These are phyloP conservation scores for Psilocybe azurescens DNA, from an alignment of 768 basidiomycete genomes.

Conservation along the genomic window DNA sequence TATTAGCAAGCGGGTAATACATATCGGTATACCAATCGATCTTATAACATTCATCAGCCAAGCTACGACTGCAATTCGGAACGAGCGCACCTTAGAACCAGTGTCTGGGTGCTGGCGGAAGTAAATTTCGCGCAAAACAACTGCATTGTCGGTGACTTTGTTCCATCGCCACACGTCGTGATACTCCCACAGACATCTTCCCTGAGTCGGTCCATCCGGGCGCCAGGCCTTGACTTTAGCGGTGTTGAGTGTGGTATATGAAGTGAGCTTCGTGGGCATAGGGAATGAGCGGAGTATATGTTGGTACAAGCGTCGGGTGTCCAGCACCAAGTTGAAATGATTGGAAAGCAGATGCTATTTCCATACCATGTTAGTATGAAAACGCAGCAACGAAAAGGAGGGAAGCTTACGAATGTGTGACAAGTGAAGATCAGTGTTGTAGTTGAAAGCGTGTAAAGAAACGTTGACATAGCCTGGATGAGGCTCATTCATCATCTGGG, in stretches of 20 bases:
- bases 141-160: constrained; percentile 60
- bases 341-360: constrained; percentile 77
- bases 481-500: constrained; percentile 91
- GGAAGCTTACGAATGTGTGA: constrained; percentile 69
- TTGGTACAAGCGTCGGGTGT: constrained; percentile 76
- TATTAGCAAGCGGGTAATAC: constrained; percentile 77
- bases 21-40: constrained; percentile 89
- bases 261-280: constrained; percentile 76
- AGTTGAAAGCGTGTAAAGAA: constrained; percentile 85
- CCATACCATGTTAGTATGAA: background rate
- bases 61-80: too few species aligned
- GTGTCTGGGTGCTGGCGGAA: constrained; percentile 74
- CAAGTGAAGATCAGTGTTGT: constrained; percentile 94
- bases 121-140: constrained; percentile 85
- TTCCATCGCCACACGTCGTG: constrained; percentile 97
- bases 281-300: constrained; percentile 90
- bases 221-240: constrained; percentile 70
- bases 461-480: constrained; percentile 92
- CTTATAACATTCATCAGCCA: constrained; percentile 38
- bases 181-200: constrained; percentile 85
- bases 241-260: constrained; percentile 63
- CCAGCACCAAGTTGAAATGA: constrained; percentile 95
- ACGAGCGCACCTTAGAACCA: constrained; percentile 56
- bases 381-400: background rate
- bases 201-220: constrained; percentile 71